These are phyloP conservation scores for Penicillium sp. DNA, from an alignment of 2,329 filamentous ascomycete genomes.

Conservation along the genomic window DNA sequence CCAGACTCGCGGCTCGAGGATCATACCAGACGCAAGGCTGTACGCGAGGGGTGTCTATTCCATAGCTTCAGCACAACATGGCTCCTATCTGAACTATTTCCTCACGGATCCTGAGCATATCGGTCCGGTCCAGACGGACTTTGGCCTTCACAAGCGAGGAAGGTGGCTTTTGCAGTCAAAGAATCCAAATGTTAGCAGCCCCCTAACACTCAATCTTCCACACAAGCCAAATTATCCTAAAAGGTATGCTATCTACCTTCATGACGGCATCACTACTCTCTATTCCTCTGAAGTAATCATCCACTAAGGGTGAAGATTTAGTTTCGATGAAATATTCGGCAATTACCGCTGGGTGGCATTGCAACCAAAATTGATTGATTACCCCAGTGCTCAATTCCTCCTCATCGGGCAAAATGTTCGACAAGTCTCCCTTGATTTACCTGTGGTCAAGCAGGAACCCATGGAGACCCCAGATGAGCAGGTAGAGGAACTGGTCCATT, in stretches of 20 bases:
- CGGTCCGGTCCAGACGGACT: background rate
- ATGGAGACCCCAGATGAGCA: background rate
- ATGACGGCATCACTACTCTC: background rate
- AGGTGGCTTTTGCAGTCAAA: constrained; percentile 1
- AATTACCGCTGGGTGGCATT: constrained; percentile 2
- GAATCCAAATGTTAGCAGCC: background rate
- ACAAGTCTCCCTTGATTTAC: background rate
- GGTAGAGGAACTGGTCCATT: background rate
- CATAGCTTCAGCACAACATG: background rate
- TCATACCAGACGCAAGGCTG: background rate
- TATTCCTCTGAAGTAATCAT: background rate
- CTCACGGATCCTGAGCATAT: background rate
- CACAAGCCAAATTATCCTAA: background rate
- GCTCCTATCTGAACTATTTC: background rate
- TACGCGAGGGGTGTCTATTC: background rate
- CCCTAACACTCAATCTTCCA: background rate
- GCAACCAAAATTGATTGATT: constrained; percentile 4
- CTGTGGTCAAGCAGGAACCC: background rate
- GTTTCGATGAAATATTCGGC: background rate
- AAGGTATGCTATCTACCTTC: background rate
- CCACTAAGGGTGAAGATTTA: background rate
- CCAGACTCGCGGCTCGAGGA: background rate
- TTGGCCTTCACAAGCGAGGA: background rate
- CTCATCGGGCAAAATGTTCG: background rate
- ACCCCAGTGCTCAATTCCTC: background rate